phyloP scores from a whole-genome alignment of 139 green algal genomes.

The Tetraselmis striata region DNA sequence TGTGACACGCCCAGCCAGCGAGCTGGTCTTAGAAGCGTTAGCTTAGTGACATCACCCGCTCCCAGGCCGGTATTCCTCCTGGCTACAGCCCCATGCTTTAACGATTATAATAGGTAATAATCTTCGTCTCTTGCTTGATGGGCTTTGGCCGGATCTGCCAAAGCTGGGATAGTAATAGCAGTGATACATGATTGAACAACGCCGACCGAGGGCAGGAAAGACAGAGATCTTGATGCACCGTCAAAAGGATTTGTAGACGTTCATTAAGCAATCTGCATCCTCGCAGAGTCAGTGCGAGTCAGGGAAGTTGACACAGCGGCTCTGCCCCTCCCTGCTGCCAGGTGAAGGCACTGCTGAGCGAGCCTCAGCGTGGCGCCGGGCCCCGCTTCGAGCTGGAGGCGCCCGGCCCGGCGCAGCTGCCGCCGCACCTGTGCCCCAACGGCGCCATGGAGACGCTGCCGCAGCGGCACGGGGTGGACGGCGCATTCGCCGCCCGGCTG shows the following conservation, averaged over 20 bases:
- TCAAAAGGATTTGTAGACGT: neutral
- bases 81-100: too few relatives aligned
- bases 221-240: neutral
- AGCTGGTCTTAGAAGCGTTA: too few relatives aligned
- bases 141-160: too few relatives aligned
- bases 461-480: slow-evolving; percentile 74
- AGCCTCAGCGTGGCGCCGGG: neutral
- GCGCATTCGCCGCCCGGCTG: slow-evolving; percentile 74
- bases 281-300: too few relatives aligned
- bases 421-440: slow-evolving; percentile 31
- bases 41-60: too few relatives aligned
- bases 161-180: too few relatives aligned
- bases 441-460: slow-evolving; percentile 65
- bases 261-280: neutral
- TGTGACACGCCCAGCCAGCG: too few relatives aligned
- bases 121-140: too few relatives aligned
- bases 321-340: neutral
- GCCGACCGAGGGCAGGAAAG: neutral
- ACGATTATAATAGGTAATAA: too few relatives aligned
- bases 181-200: neutral
- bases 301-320: neutral
- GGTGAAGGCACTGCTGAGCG: slow-evolving; percentile 34
- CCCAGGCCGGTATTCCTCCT: too few relatives aligned
- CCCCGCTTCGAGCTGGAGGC: slow-evolving; percentile 22
- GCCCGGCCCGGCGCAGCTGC: neutral